Evolutionary conservation across 768 basidiomycete genomes (phyloP).

Genomic region (Leucocoprinus leucothites): DNA sequence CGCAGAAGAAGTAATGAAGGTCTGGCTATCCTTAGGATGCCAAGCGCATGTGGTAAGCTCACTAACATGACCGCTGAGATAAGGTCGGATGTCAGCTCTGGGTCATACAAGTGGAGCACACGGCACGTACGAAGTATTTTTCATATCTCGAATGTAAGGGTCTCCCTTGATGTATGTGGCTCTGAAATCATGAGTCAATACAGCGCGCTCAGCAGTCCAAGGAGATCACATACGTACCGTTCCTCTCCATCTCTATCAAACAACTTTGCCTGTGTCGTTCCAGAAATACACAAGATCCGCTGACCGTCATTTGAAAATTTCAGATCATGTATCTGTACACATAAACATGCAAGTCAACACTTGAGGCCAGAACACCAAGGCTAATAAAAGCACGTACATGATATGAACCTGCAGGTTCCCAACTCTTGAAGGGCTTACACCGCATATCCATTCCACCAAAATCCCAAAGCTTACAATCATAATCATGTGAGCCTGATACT

Average conservation of each 20-base stretch:
- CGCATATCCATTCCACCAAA: conserved; percentile 95
- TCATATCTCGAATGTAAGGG: conserved; percentile 98
- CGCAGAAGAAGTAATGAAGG: conserved; percentile 91
- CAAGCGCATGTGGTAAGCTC: conserved; percentile 88
- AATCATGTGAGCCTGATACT: conserved; percentile 91
- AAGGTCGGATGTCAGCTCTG: neutral
- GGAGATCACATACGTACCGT: conserved; percentile 52
- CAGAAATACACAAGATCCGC: conserved; percentile 83
- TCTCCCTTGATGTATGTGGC: conserved; percentile 90
- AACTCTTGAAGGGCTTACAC: conserved; percentile 93
- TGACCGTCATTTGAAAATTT: conserved; percentile 89
- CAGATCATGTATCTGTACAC: conserved; percentile 77
- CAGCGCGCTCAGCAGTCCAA: conserved; percentile 19
- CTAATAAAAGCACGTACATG: conserved; percentile 54
- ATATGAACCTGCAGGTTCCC: conserved; percentile 93
- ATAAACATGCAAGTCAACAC: neutral
- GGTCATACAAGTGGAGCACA: neutral
- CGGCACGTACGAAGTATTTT: conserved; percentile 84
- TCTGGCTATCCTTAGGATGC: conserved; percentile 84
- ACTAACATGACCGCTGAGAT: conserved; percentile 84
- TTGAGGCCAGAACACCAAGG: neutral
- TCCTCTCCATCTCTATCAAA: conserved; percentile 94
- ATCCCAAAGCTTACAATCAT: conserved; percentile 98
- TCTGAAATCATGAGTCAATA: conserved; percentile 51
- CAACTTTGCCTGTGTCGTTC: conserved; percentile 82